Conservation (phyloP, 768 basidiomycete species). For the Rhodosporidiobolus sp. region DNA sequence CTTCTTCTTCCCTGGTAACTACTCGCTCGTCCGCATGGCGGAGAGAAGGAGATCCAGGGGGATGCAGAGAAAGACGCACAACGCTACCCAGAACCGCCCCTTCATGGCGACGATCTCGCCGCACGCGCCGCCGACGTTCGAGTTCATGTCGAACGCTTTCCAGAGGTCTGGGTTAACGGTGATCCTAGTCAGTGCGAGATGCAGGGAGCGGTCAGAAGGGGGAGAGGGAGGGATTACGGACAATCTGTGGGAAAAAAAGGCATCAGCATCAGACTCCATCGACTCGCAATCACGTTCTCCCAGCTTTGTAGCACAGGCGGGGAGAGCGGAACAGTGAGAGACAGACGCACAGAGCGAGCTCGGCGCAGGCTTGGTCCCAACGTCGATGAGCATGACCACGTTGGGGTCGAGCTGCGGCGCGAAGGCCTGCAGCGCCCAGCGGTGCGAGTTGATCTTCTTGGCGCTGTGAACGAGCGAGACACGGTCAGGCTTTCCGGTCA, state of each 20-base stretch:
- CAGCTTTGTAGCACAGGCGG: too few relatives aligned
- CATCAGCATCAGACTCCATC: too few relatives aligned
- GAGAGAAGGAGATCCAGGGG: too few relatives aligned
- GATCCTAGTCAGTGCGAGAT: constrained; percentile 55
- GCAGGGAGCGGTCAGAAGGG: background rate
- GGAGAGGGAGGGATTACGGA: background rate
- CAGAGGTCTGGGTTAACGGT: constrained; percentile 12
- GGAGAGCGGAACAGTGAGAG: too few relatives aligned
- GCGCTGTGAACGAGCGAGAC: constrained; percentile 57
- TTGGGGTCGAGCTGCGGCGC: constrained; percentile 84
- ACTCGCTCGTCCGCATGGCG: too few relatives aligned
- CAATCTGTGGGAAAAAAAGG: background rate
- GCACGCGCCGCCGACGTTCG: constrained; percentile 87
- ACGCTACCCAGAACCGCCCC: constrained; percentile 74
- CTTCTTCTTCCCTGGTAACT: constrained; percentile 70
- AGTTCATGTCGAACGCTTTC: constrained; percentile 55
- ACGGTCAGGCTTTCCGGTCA: background rate
- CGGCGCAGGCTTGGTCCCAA: constrained; percentile 75
- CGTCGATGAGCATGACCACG: constrained; percentile 70
- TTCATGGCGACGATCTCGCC: constrained; percentile 61
- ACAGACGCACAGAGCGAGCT: background rate
- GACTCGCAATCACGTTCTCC: too few relatives aligned
- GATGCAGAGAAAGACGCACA: constrained; percentile 13
- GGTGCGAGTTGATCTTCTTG: constrained; percentile 59
- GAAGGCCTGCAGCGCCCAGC: constrained; percentile 97